Evolutionary conservation across 1,284 basidiomycete genomes (phyloP), one percentile per base, ranked within the genome.

Genomic region (Schizophyllum amplum): DNA sequence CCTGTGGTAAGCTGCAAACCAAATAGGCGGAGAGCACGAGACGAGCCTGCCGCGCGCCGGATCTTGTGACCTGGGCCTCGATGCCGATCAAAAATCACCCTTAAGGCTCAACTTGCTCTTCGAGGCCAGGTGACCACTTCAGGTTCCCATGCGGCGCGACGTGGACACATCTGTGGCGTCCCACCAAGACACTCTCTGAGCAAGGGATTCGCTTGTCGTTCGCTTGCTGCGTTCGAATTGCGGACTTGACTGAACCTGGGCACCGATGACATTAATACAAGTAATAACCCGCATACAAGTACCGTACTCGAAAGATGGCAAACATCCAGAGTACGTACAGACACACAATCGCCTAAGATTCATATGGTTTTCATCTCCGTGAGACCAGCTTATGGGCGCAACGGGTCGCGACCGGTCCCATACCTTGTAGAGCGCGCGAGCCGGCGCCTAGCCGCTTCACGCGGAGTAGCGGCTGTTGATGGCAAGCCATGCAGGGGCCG

Each of bases 381-480:
- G 11, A 17, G 7, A 42, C 33, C 33, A 42, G 33, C 33, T 9
- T 17, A 42, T 17, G 17, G 17, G 33, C 33, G 13, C 17, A 17
- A 17, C 17, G 17, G 33, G 33, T 17, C 33, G 33, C 33, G 33
- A 42, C 33, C 33, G 33, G 13, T 17, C 33, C 17, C 33, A 42
- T 9, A 42, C 33, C 33, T 9, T 17, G 33, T 13, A 42, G 33
- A n/a, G 33, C 33, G 11, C 33, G 17, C 33, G 13, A 9, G 11
- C 33, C 13, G 13, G 33, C 17, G 17, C 33, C 22, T 24, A 55
- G 47, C 47, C 56, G 21, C 55, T 55, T 69, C 61, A 76, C 73
- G 78, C 74, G 61, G 83, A 78, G 64, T 90, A 90, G 67, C 86
- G 88, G 70, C 78, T 77, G 69, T 79, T 83, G 58, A 90, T 71